phyloP scores from a whole-genome alignment of 192 early-diverging fungal genomes.

The Irineochytrium annulatum region DNA sequence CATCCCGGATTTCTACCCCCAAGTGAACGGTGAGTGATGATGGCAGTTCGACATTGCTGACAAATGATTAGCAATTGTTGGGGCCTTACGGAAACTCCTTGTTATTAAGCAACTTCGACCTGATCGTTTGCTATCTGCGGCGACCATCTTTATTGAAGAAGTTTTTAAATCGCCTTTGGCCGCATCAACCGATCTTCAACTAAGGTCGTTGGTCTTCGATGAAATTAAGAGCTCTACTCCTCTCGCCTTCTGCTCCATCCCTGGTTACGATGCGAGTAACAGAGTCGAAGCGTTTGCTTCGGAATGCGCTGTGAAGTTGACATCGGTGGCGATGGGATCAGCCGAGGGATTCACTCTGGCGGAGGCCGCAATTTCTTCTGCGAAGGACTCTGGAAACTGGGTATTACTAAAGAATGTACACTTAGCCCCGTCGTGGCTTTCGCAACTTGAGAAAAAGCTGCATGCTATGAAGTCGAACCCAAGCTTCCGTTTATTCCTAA shows the following conservation, averaged over 20 bases:
- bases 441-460: constrained; percentile 91
- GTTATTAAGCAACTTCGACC: constrained; percentile 83
- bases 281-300: constrained; percentile 86
- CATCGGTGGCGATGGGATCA: constrained; percentile 96
- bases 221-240: constrained; percentile 75
- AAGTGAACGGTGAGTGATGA: too few species aligned
- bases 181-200: constrained; percentile 55
- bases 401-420: constrained; percentile 99
- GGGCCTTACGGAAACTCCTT: constrained; percentile 75
- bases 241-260: constrained; percentile 85
- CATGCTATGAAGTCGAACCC: constrained; percentile 78
- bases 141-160: constrained; percentile 63
- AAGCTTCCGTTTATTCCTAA: constrained; percentile 92
- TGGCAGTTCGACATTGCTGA: too few species aligned
- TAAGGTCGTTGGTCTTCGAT: constrained; percentile 62
- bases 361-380: constrained; percentile 81
- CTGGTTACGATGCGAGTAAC: constrained; percentile 94
- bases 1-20: constrained; percentile 37
- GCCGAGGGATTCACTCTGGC: constrained; percentile 87
- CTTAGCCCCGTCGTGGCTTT: constrained; percentile 87
- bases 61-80: too few species aligned
- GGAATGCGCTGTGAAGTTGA: constrained; percentile 53
- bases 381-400: constrained; percentile 84
- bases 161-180: constrained; percentile 63
- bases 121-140: constrained; percentile 78